Evolutionary conservation across 78 protist genomes (phyloP).

Genomic region (Goniomonas avonlea): DNA sequence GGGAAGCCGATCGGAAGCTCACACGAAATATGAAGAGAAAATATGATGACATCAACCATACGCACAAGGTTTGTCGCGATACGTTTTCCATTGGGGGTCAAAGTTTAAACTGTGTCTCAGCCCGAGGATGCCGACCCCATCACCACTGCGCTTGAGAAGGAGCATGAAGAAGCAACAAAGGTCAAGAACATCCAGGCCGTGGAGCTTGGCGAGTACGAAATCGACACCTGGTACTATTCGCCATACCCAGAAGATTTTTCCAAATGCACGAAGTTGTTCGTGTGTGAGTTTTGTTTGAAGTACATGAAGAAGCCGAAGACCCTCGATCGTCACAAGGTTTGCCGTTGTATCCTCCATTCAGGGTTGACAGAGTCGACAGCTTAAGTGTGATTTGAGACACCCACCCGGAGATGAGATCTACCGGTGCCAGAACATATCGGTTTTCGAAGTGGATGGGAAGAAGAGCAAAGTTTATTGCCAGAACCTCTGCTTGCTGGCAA

Average conservation of each 20-base stretch:
- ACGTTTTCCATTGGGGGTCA: too few species aligned
- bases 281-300: constrained; percentile 87
- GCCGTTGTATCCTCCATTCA: too few species aligned
- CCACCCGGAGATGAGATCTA: constrained; percentile 95
- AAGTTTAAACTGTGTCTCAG: too few species aligned
- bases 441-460: constrained; percentile 75
- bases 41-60: constrained; percentile 12
- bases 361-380: too few species aligned
- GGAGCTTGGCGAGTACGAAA: constrained; percentile 60
- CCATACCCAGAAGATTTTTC: constrained; percentile 88
- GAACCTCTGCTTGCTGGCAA: constrained; percentile 76
- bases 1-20: background rate
- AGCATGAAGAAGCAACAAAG: constrained; percentile 80
- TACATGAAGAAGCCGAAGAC: constrained; percentile 51
- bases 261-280: constrained; percentile 50
- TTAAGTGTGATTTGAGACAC: constrained; percentile 4
- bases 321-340: constrained; percentile 57
- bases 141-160: constrained; percentile 50
- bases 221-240: constrained; percentile 89
- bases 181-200: constrained; percentile 81
- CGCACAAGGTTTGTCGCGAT: too few species aligned
- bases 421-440: constrained; percentile 51
- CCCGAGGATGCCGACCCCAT: constrained; percentile 36
- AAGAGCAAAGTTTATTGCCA: constrained; percentile 82
- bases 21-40: constrained; percentile 26